Evolutionary conservation across 805 yeast species (phyloP), one percentile per base, ranked within the genome.

Genomic region (Metschnikowia dekortorum): DNA sequence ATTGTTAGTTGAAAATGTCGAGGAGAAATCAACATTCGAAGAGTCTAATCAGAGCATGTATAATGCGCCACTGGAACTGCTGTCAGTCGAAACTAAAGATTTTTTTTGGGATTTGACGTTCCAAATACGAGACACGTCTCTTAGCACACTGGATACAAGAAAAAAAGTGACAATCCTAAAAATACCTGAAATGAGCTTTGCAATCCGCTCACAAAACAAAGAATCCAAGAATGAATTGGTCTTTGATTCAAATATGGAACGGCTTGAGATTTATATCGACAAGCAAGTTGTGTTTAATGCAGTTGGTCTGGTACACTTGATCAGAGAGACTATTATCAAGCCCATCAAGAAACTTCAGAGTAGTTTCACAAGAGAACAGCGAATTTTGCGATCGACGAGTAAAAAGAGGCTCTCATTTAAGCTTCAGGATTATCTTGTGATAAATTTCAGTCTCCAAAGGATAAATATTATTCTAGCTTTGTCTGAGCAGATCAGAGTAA

Each of bases 261-360:
- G 60, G 10, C 9, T 72, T 1, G 49, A 39, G 8, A 57, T 60
- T 6, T 41, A 45, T 13, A 54, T 64, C 31, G 74, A 71, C 51
- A 58, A 62, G n/a, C 66, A 61, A 47, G 67, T 68, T 45, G 32
- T 67, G 13, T 69, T 69, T 50, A 61, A 64, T 1, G 39, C 68
- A 0, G 48, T 73, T 26, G 76, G 78, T 2, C 55, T 70, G 38
- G 47, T 68, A 2, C 66, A 70, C 40, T 42, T 70, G 26, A 46
- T 73, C 22, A 58, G 57, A 30, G 68, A 69, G 49, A 61, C 65
- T 32, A 47, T 73, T 1, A 14, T 70, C 5, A 52, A 48, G 18
- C 78, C 77, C 1, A 42, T 70, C 6, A 60, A 59, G 35, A 16
- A 51, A 8, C 58, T 69, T 8, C 59, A 53, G 36, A 34, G 48